A percentile compares a stretch with the other conserved stretches of the same genome.
Evolutionary conservation across 2,329 filamentous ascomycete genomes (phyloP).

Genomic region (Metarhizium robertsii): DNA sequence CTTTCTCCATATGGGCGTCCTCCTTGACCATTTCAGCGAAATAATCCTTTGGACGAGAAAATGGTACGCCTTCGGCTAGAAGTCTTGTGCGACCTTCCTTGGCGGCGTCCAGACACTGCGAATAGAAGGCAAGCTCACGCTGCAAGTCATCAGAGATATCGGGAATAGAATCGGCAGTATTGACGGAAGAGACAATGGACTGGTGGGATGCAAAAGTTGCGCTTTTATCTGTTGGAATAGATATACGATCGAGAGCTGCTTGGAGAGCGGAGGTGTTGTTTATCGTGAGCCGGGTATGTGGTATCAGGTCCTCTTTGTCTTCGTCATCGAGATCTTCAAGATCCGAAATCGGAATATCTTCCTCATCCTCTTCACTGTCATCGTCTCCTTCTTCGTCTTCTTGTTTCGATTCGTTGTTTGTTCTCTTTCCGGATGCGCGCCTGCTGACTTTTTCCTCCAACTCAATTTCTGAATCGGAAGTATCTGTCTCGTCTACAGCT

Average conservation of each 20-base stretch:
- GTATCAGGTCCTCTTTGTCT: conserved; percentile 77
- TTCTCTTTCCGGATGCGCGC: conserved; percentile 9
- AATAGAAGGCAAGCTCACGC: conserved; percentile 89
- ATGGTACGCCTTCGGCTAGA: conserved; percentile 73
- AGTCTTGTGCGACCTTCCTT: conserved; percentile 63
- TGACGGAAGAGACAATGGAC: conserved; percentile 57
- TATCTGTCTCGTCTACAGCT: conserved; percentile 51
- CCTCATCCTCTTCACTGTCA: conserved; percentile 59
- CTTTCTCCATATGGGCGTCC: conserved; percentile 95
- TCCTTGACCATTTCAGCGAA: conserved; percentile 99
- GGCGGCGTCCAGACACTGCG: conserved; percentile 74
- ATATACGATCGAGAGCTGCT: conserved; percentile 69
- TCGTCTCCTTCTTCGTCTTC: conserved; percentile 14
- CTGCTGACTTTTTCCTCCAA: conserved; percentile 59
- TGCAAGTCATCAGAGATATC: conserved; percentile 87
- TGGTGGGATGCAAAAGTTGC: conserved; percentile 80
- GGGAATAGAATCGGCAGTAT: conserved; percentile 57
- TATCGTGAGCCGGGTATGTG: conserved; percentile 88
- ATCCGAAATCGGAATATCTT: conserved; percentile 84
- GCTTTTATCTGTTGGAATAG: conserved; percentile 52
- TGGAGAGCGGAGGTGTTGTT: conserved; percentile 89
- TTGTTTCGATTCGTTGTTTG: conserved; percentile 11
- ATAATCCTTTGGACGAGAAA: conserved; percentile 85
- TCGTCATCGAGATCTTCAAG: conserved; percentile 69
- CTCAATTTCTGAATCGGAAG: conserved; percentile 63